These are phyloP conservation scores for Scedosporium apiospermum DNA, from an alignment of 2,329 filamentous ascomycete genomes.

Conservation along the genomic window DNA sequence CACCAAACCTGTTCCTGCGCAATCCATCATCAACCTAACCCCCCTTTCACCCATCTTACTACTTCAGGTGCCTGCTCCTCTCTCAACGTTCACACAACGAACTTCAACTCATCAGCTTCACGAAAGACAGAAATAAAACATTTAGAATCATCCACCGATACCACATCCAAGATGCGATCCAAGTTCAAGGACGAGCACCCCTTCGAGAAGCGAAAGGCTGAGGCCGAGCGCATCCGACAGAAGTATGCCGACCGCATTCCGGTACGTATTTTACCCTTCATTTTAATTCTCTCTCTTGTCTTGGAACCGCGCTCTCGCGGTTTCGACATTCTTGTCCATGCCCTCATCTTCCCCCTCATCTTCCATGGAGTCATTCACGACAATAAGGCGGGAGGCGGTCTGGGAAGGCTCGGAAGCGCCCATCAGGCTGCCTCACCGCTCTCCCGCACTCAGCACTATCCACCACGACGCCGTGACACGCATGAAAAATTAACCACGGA, in stretches of 20 bases:
- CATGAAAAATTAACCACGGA: not conserved
- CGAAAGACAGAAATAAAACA: too few relatives aligned
- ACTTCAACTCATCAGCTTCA: not conserved
- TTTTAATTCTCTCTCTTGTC: not conserved
- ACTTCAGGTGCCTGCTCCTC: not conserved
- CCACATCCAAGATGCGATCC: conserved; percentile 68
- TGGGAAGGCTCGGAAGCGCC: not conserved
- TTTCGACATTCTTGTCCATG: not conserved
- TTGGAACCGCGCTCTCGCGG: not conserved
- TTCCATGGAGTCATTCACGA: not conserved
- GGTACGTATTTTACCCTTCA: conserved; percentile 47
- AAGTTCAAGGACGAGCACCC: conserved; percentile 99
- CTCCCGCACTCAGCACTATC: not conserved
- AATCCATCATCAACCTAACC: not conserved
- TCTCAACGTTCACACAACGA: not conserved
- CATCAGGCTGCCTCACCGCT: conserved; percentile 1
- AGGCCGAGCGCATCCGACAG: conserved; percentile 97
- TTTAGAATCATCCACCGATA: not conserved
- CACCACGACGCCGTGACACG: not conserved
- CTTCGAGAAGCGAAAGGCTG: conserved; percentile 99
- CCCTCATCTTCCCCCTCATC: not conserved
- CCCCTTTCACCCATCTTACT: not conserved
- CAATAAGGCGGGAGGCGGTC: not conserved
- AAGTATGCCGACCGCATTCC: conserved; percentile 98
- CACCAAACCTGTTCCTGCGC: not conserved